Base-by-base conservation (phyloP, 345 rosid species). In the Mallotus nudiflorus region DNA sequence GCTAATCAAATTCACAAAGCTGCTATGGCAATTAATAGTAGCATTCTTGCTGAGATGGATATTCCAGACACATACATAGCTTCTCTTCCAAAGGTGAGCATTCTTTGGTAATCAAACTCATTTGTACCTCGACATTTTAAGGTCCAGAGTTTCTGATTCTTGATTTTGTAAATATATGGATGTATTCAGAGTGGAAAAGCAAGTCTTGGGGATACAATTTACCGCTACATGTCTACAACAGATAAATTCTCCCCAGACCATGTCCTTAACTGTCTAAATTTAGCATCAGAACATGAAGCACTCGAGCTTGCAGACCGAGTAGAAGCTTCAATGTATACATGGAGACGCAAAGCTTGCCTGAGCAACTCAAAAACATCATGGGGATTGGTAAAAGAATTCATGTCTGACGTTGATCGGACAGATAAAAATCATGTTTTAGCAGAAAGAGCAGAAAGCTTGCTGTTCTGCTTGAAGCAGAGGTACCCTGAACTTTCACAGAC, bases 1-100 rank as follows among this genome's bases (percentile, higher is more conserved):
- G 83, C 94, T 22, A 86, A 80, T 72, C 99, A 95, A 74, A 92
- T 92, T 66, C 97, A 92, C 81, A 95, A 95, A 81, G 99, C 98
- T 14, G 94, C 98, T 55, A 90, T 90, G 92, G 92, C 98, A 25
- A 95, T 95, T 61, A 95, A 95, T 57, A 82, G 89, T 62, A 84
- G 84, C 54, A 83, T 92, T 77, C 93, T 96, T 5, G 77, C 88
- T 5, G 99, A 91, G 77, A 92, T 92, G 91, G 94, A 89, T 65
- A 91, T 96, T 46, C 99, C 99, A 7, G 94, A 86, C 9, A 65
- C 96, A 3, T 96, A 87, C 86, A 77, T 92, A 72, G 82, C 82
- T 42, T 71, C 94, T 67, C 98, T 92, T 80, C 98, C 99, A 3
- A 96, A 88, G 97, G 99, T 94, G 40, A 53, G 74, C 62, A 63